Evolutionary conservation across 2,329 filamentous ascomycete species (phyloP).

Genomic region (Arthroderma sp.): DNA sequence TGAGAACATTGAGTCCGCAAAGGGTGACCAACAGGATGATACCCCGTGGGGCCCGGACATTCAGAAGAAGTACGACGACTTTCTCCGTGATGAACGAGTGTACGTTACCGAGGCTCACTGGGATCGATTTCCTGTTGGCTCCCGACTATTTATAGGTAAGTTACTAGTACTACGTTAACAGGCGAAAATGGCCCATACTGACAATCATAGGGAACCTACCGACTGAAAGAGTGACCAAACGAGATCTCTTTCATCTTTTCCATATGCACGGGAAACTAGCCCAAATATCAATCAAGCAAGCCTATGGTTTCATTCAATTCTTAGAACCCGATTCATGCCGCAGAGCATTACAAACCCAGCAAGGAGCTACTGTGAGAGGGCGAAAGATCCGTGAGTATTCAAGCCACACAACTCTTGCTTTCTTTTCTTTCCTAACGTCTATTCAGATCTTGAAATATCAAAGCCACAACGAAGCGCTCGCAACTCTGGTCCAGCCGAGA

Average conservation of each 20-base stretch:
- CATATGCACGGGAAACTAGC: conserved; percentile 73
- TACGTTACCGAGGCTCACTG: conserved; percentile 42
- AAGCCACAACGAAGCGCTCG: conserved; percentile 72
- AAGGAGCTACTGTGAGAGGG: conserved; percentile 72
- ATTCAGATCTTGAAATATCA: conserved; percentile 75
- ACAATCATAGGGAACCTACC: conserved; percentile 63
- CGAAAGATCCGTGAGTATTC: conserved; percentile 72
- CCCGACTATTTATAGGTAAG: conserved; percentile 40
- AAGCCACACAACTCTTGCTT: conserved; percentile 13
- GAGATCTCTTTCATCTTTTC: conserved; percentile 86
- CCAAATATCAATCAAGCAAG: conserved; percentile 92
- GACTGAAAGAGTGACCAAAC: conserved; percentile 83
- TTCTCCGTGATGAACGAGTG: conserved; percentile 39
- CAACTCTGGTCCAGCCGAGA: conserved; percentile 38
- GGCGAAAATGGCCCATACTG: background rate
- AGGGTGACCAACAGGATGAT: conserved; percentile 26
- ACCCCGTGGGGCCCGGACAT: conserved; percentile 38
- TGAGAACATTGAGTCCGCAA: conserved; percentile 1
- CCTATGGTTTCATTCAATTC: conserved; percentile 95
- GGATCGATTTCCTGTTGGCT: conserved; percentile 40
- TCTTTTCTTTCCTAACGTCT: background rate
- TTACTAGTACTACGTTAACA: conserved; percentile 12
- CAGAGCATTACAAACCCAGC: conserved; percentile 61
- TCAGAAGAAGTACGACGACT: conserved; percentile 40
- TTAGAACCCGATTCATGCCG: conserved; percentile 63